Evolutionary conservation across 768 basidiomycete species (phyloP).

Genomic region (Lactifluus subvellereus): DNA sequence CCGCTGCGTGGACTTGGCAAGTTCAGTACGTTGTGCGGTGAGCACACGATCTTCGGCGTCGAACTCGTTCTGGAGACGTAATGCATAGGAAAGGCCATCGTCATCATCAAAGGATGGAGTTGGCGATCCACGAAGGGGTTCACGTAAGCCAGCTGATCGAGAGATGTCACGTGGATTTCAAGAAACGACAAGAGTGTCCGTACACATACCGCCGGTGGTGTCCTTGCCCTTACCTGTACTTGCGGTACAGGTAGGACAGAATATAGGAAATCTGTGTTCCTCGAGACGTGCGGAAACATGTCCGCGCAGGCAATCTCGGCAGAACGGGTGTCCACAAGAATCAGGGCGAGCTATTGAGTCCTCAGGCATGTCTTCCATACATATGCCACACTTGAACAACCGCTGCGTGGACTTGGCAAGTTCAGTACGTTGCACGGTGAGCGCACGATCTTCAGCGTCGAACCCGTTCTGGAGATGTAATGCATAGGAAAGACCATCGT

Average conservation of each 20-base stretch:
- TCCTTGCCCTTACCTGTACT: conserved; percentile 23
- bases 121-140: not conserved
- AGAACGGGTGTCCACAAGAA: conserved; percentile 47
- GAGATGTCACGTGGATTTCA: not conserved
- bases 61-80: conserved; percentile 33
- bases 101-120: conserved; percentile 19
- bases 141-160: not conserved
- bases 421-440: too few species aligned
- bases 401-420: too few species aligned
- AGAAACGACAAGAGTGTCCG: not conserved
- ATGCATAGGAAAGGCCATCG: conserved; percentile 27
- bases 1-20: conserved; percentile 29
- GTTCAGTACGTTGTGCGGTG: conserved; percentile 32
- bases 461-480: too few species aligned
- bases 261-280: conserved; percentile 52
- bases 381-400: conserved; percentile 49
- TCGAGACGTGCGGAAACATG: conserved; percentile 43
- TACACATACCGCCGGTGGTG: conserved; percentile 32
- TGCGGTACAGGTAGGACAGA: conserved; percentile 52
- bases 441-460: too few species aligned
- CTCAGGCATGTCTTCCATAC: conserved; percentile 44
- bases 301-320: conserved; percentile 44
- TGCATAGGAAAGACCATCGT: not conserved
- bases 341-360: conserved; percentile 42
- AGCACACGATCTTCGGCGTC: conserved; percentile 40